A percentile compares a stretch with the other conserved stretches of the same genome.
Evolutionary conservation across 176 grass and related monocot genomes (phyloP).

Genomic region (Ananas comosus): DNA sequence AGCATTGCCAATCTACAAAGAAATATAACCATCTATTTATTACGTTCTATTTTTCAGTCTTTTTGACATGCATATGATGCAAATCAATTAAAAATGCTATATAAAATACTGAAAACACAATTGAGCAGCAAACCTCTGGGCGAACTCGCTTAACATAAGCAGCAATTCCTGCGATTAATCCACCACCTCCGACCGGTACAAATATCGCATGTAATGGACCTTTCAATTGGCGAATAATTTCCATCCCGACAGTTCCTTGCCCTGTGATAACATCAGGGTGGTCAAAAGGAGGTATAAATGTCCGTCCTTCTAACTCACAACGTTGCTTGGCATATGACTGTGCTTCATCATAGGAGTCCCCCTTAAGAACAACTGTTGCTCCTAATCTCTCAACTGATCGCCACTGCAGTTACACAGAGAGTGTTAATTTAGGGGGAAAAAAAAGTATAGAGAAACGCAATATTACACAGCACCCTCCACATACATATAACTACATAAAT

Average conservation of each 20-base stretch:
- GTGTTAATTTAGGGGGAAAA: background rate
- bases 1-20: too few relatives aligned
- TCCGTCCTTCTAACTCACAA: conserved; percentile 67
- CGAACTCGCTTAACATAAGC: conserved; percentile 94
- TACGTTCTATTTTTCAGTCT: background rate
- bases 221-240: conserved; percentile 81
- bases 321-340: conserved; percentile 75
- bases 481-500: too few relatives aligned
- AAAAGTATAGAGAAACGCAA: background rate
- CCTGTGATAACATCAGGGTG: conserved; percentile 84
- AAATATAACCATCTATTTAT: too few relatives aligned
- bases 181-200: conserved; percentile 97
- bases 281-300: conserved; percentile 98
- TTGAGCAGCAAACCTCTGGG: conserved; percentile 63
- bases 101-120: background rate
- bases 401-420: conserved; percentile 48
- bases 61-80: background rate
- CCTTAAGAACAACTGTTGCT: conserved; percentile 78
- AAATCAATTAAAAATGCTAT: background rate
- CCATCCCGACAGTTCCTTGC: conserved; percentile 96
- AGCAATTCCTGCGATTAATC: conserved; percentile 95
- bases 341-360: conserved; percentile 94
- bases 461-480: background rate
- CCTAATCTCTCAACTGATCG: conserved; percentile 76
- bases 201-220: conserved; percentile 91